phyloP scores from a whole-genome alignment of 1,284 basidiomycete species.

The Sporisorium iseilematis-ciliati region DNA sequence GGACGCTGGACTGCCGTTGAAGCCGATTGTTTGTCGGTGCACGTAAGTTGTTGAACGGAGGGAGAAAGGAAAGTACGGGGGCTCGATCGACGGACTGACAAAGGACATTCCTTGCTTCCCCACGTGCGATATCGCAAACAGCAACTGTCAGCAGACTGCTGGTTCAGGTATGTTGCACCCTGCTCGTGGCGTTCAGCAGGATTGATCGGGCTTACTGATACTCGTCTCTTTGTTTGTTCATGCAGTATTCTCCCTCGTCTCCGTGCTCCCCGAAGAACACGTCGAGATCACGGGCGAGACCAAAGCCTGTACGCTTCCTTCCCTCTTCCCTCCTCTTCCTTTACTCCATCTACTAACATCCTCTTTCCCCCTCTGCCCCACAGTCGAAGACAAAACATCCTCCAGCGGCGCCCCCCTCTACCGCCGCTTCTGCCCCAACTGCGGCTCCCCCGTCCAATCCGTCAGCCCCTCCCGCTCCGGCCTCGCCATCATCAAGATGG shows the following conservation, averaged over 20 bases:
- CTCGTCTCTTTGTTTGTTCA: no score
- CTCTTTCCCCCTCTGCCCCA: not conserved
- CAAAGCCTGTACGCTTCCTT: conserved; percentile 28
- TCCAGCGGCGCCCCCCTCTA: conserved; percentile 21
- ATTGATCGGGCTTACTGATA: no score
- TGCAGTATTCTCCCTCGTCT: conserved; percentile 32
- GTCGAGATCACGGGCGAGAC: conserved; percentile 31
- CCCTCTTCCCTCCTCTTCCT: not conserved
- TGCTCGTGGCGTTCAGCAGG: not conserved
- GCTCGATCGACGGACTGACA: not conserved
- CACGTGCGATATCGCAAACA: not conserved
- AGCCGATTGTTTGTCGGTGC: conserved; percentile 32
- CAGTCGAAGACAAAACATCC: conserved; percentile 23
- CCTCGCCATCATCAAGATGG: conserved; percentile 38
- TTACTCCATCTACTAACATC: not conserved
- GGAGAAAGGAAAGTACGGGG: not conserved
- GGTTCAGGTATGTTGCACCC: conserved; percentile 28
- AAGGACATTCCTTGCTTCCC: not conserved
- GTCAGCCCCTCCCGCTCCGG: conserved; percentile 11
- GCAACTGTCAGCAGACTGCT: conserved; percentile 41
- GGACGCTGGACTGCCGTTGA: conserved; percentile 28
- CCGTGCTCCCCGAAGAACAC: conserved; percentile 26
- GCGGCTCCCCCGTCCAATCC: conserved; percentile 25
- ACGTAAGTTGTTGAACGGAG: conserved; percentile 13
- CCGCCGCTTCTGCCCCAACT: conserved; percentile 31